A percentile compares a stretch with the other conserved stretches of the same genome.
phyloP scores from a whole-genome alignment of 805 yeast genomes.

The Lipomyces starkeyi region DNA sequence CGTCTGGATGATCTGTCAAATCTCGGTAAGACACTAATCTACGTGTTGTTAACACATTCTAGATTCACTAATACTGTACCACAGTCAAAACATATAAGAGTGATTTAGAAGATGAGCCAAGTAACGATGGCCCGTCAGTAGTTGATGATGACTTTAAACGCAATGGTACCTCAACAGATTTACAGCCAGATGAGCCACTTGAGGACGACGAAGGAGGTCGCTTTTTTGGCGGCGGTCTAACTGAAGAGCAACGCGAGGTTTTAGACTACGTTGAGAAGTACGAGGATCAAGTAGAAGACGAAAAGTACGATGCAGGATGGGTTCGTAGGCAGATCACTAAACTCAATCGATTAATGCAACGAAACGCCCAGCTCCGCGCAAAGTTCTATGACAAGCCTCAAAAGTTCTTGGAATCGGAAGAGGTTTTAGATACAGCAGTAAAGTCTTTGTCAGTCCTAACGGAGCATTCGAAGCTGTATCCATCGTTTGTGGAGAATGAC shows the following conservation, averaged over 20 bases:
- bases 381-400: slow-evolving; percentile 33
- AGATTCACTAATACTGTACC: not conserved
- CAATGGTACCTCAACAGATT: not conserved
- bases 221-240: slow-evolving; percentile 38
- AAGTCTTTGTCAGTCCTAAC: slow-evolving; percentile 30
- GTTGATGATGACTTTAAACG: not conserved
- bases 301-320: slow-evolving; percentile 31
- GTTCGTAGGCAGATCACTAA: slow-evolving; percentile 23
- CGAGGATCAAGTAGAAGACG: slow-evolving; percentile 20
- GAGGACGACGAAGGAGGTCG: slow-evolving; percentile 41
- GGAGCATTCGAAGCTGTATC: slow-evolving; percentile 33
- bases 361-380: slow-evolving; percentile 37
- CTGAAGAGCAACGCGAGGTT: slow-evolving; percentile 33
- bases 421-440: slow-evolving; percentile 32
- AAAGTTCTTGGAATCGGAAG: slow-evolving; percentile 40
- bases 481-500: slow-evolving; percentile 29
- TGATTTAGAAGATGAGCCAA: slow-evolving; percentile 17
- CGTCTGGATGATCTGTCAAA: slow-evolving; percentile 22
- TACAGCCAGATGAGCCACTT: slow-evolving; percentile 2
- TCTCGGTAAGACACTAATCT: slow-evolving; percentile 13
- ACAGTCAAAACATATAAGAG: slow-evolving; percentile 17
- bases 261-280: slow-evolving; percentile 36
- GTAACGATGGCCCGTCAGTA: not conserved
- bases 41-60: not conserved
- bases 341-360: slow-evolving; percentile 28